Conservation (phyloP, 1,284 basidiomycete species). For the Neotropicomus parvogracilis region DNA sequence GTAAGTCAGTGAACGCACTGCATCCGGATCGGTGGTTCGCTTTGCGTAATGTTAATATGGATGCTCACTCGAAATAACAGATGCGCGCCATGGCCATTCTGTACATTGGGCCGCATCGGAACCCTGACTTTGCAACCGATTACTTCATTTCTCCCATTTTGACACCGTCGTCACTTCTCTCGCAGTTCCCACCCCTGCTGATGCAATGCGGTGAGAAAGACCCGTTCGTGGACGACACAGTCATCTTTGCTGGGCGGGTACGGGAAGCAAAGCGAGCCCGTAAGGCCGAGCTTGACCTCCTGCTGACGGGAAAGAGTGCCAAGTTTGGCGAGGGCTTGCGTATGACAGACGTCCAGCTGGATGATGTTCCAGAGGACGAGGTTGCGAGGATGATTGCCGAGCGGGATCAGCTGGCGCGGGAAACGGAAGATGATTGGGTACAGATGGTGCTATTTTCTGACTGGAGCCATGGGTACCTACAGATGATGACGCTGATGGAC, state of each 20-base stretch:
- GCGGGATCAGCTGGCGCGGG: slow-evolving; percentile 54
- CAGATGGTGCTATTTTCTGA: slow-evolving; percentile 88
- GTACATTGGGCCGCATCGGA: slow-evolving; percentile 89
- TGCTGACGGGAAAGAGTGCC: slow-evolving; percentile 53
- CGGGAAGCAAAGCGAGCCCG: slow-evolving; percentile 87
- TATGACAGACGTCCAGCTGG: slow-evolving; percentile 36
- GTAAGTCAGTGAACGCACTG: slow-evolving; percentile 43
- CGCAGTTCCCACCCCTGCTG: slow-evolving; percentile 89
- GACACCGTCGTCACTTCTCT: slow-evolving; percentile 78
- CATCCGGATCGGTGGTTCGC: slow-evolving; percentile 1
- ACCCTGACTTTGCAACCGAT: slow-evolving; percentile 92
- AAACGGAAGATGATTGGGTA: slow-evolving; percentile 93
- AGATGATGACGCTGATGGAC: slow-evolving; percentile 86
- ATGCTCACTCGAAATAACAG: slow-evolving; percentile 41
- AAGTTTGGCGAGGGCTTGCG: slow-evolving; percentile 53
- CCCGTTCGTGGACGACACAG: slow-evolving; percentile 93
- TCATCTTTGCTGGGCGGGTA: slow-evolving; percentile 91
- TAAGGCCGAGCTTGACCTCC: slow-evolving; percentile 61
- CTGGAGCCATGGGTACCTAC: slow-evolving; percentile 92
- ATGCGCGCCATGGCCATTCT: slow-evolving; percentile 99
- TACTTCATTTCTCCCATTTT: slow-evolving; percentile 95
- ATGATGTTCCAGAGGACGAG: slow-evolving; percentile 31
- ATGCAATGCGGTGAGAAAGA: slow-evolving; percentile 95
- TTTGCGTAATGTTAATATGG: neutral
- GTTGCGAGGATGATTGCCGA: slow-evolving; percentile 49